Base-by-base conservation (phyloP, 2,329 filamentous ascomycete species). In the Hymenoscyphus occultus region DNA sequence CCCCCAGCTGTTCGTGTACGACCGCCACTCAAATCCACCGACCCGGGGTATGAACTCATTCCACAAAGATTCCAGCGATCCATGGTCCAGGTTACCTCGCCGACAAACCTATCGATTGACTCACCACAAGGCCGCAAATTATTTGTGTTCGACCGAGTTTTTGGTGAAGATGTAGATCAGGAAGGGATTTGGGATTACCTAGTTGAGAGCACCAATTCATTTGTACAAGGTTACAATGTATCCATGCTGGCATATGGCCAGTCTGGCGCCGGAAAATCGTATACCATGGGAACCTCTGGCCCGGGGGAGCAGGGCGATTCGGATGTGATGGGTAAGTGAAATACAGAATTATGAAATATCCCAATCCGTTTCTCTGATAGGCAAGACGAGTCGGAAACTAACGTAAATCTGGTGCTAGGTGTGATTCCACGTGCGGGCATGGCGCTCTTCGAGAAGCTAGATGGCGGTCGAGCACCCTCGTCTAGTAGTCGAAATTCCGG, bases 211-310 rank as follows among this genome's bases (percentile, higher is more conserved):
- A 90, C 98, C 71, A 87, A 84, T 72, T 91, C 93, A 2, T 99
- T 99, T 72, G 82, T 95, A 1, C 92, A 97, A 75, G 95, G 95
- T 63, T 99, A 98, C 84, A 99, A 99, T 86, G 95, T 99, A 65
- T 99, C 95, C 3, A 87, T 99, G 60, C 82, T 99, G 72, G 95
- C 95, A 59, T 99, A 99, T 74, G 95, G 95, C 70, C 95, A 99
- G 81, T 99, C 95, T 35, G 95, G 95, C 64, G 93, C 95, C 12
- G 95, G 95, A 72, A 99, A 99, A 80, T 98, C 94, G 2, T 98
- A 96, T 76, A 99, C 95, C 0, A 99, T 99, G 95, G 95, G 95
- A 64, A 99, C 95, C 0, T 93, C 94, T 0, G 93, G 93, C 4
- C 92, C 93, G 1, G 78, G 78, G 28, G 93, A 97, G 73, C 90